These are phyloP conservation scores for Mikania micrantha DNA, from an alignment of 129 eudicot species.

Conservation along the genomic window DNA sequence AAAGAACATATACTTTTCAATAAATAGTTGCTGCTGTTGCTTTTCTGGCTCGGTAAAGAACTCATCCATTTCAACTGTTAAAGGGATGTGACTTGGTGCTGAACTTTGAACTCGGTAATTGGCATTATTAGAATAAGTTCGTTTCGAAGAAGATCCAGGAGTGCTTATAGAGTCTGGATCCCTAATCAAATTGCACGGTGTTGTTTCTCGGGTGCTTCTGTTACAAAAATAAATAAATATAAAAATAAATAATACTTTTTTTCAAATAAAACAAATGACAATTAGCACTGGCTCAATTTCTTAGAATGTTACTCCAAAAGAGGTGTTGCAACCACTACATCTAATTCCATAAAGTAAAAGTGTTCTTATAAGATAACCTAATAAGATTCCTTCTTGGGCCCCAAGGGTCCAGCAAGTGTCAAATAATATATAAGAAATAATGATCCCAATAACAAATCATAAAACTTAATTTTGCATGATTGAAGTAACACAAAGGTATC, in stretches of 20 bases:
- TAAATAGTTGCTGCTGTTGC: slow-evolving; percentile 47
- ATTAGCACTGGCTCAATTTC: not conserved
- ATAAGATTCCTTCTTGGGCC: slow-evolving; percentile 17
- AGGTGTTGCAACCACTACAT: slow-evolving; percentile 26
- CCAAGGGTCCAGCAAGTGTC: slow-evolving; percentile 5
- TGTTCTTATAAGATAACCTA: slow-evolving; percentile 7
- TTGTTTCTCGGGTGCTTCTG: slow-evolving; percentile 54
- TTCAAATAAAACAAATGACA: not conserved
- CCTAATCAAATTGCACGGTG: slow-evolving; percentile 58
- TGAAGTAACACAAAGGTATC: slow-evolving; percentile 30
- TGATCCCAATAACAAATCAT: slow-evolving; percentile 23
- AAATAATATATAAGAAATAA: slow-evolving; percentile 6
- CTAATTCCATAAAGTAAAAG: slow-evolving; percentile 28
- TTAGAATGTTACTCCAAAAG: not conserved
- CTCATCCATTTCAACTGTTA: slow-evolving; percentile 42
- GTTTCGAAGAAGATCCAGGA: slow-evolving; percentile 44
- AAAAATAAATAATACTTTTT: not conserved
- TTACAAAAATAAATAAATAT: not conserved
- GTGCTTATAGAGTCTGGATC: slow-evolving; percentile 35
- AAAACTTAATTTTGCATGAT: slow-evolving; percentile 22
- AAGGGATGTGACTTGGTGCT: slow-evolving; percentile 29
- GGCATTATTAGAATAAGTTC: slow-evolving; percentile 16
- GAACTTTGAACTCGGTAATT: slow-evolving; percentile 27
- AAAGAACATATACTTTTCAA: slow-evolving; percentile 36
- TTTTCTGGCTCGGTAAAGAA: slow-evolving; percentile 42